phyloP scores from a whole-genome alignment of 306 rosid species.

The Acmispon strigosus region DNA sequence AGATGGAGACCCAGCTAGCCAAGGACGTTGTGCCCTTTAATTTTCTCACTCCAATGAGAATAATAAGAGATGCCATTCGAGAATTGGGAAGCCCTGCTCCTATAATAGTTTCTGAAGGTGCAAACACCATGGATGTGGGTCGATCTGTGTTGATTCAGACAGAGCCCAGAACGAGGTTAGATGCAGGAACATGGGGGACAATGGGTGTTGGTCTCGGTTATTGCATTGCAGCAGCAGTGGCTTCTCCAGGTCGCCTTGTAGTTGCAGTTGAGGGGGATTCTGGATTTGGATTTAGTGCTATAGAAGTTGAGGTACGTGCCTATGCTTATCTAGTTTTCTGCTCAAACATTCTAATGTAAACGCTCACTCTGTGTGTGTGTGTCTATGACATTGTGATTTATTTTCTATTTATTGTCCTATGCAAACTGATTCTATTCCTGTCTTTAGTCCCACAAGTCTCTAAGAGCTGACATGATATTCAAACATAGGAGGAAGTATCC shows the following conservation, averaged over 20 bases:
- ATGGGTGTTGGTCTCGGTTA: slow-evolving; percentile 91
- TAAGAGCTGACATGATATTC: not conserved
- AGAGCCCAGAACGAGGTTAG: slow-evolving; percentile 48
- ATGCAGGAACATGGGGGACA: slow-evolving; percentile 64
- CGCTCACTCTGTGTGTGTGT: not conserved
- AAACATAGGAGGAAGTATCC: not conserved
- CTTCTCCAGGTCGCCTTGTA: slow-evolving; percentile 75
- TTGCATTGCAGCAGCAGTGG: slow-evolving; percentile 93
- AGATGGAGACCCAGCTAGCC: slow-evolving; percentile 74
- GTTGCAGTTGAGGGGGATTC: slow-evolving; percentile 96
- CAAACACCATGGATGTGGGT: slow-evolving; percentile 44
- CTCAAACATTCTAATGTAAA: not conserved
- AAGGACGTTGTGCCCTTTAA: slow-evolving; percentile 78
- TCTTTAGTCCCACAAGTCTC: not conserved
- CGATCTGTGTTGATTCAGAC: slow-evolving; percentile 45
- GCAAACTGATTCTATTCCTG: not conserved
- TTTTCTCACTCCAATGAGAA: slow-evolving; percentile 45
- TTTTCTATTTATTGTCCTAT: not conserved
- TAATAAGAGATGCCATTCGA: slow-evolving; percentile 36
- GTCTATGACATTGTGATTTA: not conserved
- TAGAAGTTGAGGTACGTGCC: slow-evolving; percentile 89
- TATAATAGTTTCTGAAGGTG: slow-evolving; percentile 39
- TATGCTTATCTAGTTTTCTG: not conserved
- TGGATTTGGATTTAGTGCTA: slow-evolving; percentile 90
- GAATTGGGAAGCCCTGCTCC: slow-evolving; percentile 36